These are phyloP conservation scores for Chrysochromulina parva DNA, from an alignment of 78 protist species.

Conservation along the genomic window DNA sequence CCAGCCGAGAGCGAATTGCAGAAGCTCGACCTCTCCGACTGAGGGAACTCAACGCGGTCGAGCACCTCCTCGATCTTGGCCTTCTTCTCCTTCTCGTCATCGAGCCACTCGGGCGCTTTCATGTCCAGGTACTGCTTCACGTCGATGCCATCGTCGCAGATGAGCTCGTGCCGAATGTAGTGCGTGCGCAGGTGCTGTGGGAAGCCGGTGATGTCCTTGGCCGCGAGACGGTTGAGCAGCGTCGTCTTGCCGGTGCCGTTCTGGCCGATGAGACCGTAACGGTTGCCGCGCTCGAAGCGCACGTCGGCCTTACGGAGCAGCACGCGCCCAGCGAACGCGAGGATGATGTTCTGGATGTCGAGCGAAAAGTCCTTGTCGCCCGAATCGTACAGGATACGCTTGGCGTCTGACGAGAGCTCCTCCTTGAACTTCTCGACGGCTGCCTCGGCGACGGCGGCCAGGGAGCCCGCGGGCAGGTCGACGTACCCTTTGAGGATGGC, in stretches of 20 bases:
- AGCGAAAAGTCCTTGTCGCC: not conserved
- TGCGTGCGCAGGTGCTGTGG: not conserved
- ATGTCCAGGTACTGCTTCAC: not conserved
- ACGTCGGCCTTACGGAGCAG: not conserved
- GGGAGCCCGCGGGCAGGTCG: not conserved
- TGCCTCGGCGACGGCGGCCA: not conserved
- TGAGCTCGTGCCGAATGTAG: conserved; percentile 17
- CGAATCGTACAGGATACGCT: not conserved
- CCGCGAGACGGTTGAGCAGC: conserved; percentile 37
- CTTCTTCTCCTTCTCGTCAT: not conserved
- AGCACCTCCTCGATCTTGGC: not conserved
- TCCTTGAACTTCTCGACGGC: not conserved
- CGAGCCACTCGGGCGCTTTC: conserved; percentile 9
- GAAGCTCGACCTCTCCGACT: not conserved
- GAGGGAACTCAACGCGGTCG: not conserved
- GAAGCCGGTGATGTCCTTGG: not conserved
- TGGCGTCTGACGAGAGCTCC: not conserved
- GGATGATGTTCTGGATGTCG: conserved; percentile 22
- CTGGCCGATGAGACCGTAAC: conserved; percentile 42
- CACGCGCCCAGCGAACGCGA: conserved; percentile 27
- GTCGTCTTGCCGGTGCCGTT: conserved; percentile 51
- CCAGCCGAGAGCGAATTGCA: not conserved
- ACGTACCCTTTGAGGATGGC: not conserved
- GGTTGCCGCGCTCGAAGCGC: conserved; percentile 2
- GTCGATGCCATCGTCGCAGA: not conserved